Evolutionary conservation across 306 rosid species (phyloP).

Genomic region (Hippophae tibetana): DNA sequence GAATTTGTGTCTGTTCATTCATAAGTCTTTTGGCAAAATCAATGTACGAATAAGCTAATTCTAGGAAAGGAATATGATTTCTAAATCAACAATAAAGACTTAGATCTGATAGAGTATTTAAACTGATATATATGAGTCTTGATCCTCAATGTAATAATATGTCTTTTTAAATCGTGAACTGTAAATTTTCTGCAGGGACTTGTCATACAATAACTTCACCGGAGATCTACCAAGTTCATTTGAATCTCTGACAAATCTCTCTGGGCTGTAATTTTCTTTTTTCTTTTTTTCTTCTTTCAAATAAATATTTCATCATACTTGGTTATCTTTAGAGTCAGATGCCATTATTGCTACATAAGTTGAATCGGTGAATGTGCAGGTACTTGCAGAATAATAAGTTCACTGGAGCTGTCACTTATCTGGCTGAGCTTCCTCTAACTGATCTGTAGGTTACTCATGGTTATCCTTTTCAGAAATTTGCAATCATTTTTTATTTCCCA

Average conservation of each 20-base stretch:
- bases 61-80: too few species aligned
- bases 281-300: neutral
- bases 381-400: conserved; percentile 65
- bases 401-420: conserved; percentile 82
- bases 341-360: too few species aligned
- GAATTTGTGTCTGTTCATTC: too few species aligned
- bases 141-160: conserved; percentile 1
- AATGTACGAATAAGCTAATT: too few species aligned
- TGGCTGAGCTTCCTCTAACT: conserved; percentile 64
- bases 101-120: neutral
- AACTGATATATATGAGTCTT: neutral
- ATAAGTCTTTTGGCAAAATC: too few species aligned
- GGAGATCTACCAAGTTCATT: conserved; percentile 95
- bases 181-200: conserved; percentile 50
- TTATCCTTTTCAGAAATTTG: conserved; percentile 5
- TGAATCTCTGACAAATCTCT: conserved; percentile 57
- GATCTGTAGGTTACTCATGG: conserved; percentile 50
- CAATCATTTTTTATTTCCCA: conserved; percentile 11
- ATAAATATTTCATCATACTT: conserved; percentile 7
- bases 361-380: conserved; percentile 32
- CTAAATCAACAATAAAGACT: too few species aligned
- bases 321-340: conserved; percentile 4
- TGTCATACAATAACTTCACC: conserved; percentile 63
- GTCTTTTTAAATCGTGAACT: conserved; percentile 8
- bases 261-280: conserved; percentile 44